phyloP scores from a whole-genome alignment of 225 moss, liverwort and hornwort species.

The Takakia lepidozioides region DNA sequence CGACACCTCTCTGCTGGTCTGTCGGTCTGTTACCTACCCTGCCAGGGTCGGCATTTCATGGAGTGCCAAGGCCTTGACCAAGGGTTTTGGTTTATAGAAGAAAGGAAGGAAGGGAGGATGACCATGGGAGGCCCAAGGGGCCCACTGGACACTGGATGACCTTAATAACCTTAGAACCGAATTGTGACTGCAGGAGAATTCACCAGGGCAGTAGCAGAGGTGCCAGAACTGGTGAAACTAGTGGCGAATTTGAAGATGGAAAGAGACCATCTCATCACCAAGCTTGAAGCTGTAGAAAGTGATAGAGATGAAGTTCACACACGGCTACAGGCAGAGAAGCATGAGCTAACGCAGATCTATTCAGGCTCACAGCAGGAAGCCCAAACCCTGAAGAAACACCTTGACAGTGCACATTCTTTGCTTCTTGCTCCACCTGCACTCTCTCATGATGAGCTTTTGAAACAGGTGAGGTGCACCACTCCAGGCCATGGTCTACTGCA shows the following conservation, averaged over 20 bases:
- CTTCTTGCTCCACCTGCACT: slow-evolving; percentile 1
- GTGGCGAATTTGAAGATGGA: not conserved
- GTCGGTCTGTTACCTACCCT: too few relatives aligned
- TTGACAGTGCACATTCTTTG: slow-evolving; percentile 2
- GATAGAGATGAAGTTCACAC: slow-evolving; percentile 1
- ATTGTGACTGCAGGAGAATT: too few relatives aligned
- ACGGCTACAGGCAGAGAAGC: not conserved
- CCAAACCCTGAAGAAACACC: not conserved
- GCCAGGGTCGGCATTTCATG: too few relatives aligned
- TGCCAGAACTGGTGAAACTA: slow-evolving; percentile 5
- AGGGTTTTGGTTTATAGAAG: too few relatives aligned
- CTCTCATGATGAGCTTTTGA: not conserved
- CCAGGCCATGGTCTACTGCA: too few relatives aligned
- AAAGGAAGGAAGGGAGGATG: too few relatives aligned
- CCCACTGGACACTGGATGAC: too few relatives aligned
- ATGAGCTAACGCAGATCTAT: slow-evolving; percentile 1
- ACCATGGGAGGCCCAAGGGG: too few relatives aligned
- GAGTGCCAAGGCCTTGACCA: too few relatives aligned
- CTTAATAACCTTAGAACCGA: too few relatives aligned
- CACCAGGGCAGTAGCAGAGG: not conserved
- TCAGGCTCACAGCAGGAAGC: slow-evolving; percentile 2
- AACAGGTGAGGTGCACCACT: too few relatives aligned
- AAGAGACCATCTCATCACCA: not conserved
- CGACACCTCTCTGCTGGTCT: too few relatives aligned
- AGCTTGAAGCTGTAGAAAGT: not conserved